phyloP scores from a whole-genome alignment of 768 basidiomycete species.

The Pleurotus citrinopileatus region DNA sequence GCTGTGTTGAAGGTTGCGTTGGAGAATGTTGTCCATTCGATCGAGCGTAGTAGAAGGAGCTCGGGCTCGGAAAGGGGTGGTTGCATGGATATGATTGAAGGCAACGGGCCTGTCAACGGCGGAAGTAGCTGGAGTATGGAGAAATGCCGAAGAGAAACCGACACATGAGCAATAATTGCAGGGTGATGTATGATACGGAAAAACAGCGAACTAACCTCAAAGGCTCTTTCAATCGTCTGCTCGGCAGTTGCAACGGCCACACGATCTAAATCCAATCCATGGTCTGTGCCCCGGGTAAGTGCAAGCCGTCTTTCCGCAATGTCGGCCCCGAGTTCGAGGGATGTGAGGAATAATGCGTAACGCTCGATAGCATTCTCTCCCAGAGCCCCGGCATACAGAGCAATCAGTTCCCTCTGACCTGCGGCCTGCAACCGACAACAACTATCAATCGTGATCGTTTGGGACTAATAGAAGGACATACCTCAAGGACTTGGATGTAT shows the following conservation, averaged over 20 bases:
- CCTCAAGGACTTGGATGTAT: slow-evolving; percentile 87
- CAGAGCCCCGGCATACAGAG: slow-evolving; percentile 89
- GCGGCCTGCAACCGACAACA: slow-evolving; percentile 44
- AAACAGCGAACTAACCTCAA: slow-evolving; percentile 41
- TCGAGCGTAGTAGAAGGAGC: slow-evolving; percentile 70
- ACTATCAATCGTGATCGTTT: background rate
- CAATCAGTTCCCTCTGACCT: slow-evolving; percentile 82
- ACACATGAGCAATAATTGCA: background rate
- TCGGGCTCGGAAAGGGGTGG: slow-evolving; percentile 57
- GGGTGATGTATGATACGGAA: slow-evolving; percentile 5
- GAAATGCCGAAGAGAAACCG: slow-evolving; percentile 3
- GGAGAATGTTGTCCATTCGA: slow-evolving; percentile 90
- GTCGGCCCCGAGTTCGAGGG: slow-evolving; percentile 63
- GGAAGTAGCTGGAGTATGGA: slow-evolving; percentile 44
- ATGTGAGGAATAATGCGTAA: slow-evolving; percentile 87
- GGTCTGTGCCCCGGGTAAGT: slow-evolving; percentile 73
- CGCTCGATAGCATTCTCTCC: slow-evolving; percentile 90
- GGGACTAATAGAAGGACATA: slow-evolving; percentile 25
- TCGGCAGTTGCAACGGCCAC: slow-evolving; percentile 85
- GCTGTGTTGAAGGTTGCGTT: slow-evolving; percentile 74
- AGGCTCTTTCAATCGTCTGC: slow-evolving; percentile 66
- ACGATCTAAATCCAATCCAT: slow-evolving; percentile 77
- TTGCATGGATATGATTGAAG: slow-evolving; percentile 57
- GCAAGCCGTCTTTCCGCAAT: slow-evolving; percentile 65
- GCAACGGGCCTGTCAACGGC: slow-evolving; percentile 51